Evolutionary conservation across 164 flowering plant species (phyloP).

Genomic region (Santalum album): DNA sequence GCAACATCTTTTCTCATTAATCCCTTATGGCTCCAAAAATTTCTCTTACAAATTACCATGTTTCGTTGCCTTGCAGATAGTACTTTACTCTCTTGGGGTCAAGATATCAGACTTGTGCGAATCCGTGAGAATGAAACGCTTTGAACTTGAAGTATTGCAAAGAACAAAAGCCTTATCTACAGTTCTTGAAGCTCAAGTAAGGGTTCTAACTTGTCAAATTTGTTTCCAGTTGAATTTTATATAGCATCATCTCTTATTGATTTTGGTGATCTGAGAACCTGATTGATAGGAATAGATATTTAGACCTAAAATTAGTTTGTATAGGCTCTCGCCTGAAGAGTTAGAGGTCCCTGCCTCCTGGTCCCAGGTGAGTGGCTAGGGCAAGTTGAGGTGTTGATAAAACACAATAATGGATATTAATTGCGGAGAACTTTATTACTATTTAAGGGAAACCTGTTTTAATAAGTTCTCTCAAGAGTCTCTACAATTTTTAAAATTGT

Average conservation of each 20-base stretch:
- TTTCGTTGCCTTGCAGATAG: conserved; percentile 22
- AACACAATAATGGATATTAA: too few species aligned
- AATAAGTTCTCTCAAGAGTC: too few species aligned
- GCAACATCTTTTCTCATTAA: too few species aligned
- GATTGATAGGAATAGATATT: background rate
- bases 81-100: conserved; percentile 32
- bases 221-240: background rate
- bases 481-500: background rate
- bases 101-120: conserved; percentile 47
- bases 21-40: background rate
- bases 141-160: conserved; percentile 38
- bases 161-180: conserved; percentile 24
- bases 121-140: conserved; percentile 42
- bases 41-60: background rate
- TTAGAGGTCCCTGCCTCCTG: too few species aligned
- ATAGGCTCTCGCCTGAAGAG: too few species aligned
- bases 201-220: conserved; percentile 7
- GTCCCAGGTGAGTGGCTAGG: too few species aligned
- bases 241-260: background rate
- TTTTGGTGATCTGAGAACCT: background rate
- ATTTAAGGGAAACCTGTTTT: too few species aligned
- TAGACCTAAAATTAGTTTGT: background rate
- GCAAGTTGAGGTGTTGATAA: too few species aligned
- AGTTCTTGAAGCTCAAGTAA: conserved; percentile 62
- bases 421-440: background rate